phyloP scores from a whole-genome alignment of 805 yeast genomes.

The Saccharomycopsis amapae region DNA sequence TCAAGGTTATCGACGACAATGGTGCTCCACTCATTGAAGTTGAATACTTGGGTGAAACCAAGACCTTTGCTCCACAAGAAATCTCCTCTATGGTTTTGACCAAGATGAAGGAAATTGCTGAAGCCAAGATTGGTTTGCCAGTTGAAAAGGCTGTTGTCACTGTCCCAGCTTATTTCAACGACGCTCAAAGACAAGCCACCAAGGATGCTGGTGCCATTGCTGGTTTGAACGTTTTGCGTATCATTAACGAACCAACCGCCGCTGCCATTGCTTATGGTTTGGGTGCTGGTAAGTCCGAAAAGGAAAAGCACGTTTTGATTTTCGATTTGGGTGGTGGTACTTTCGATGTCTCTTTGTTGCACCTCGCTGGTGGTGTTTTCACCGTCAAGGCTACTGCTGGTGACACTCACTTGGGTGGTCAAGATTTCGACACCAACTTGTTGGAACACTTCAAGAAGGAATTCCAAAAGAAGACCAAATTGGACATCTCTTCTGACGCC shows the following conservation, averaged over 20 bases:
- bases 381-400: constrained; percentile 98
- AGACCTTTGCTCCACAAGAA: constrained; percentile 68
- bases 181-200: constrained; percentile 76
- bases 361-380: constrained; percentile 94
- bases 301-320: constrained; percentile 83
- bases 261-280: constrained; percentile 99
- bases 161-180: constrained; percentile 77
- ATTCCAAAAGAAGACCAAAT: constrained; percentile 92
- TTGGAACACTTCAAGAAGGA: constrained; percentile 89
- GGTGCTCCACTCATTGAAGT: constrained; percentile 67
- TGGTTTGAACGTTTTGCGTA: constrained; percentile 70
- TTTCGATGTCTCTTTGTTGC: constrained; percentile 89
- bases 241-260: constrained; percentile 83
- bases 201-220: constrained; percentile 78
- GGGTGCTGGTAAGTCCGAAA: constrained; percentile 77
- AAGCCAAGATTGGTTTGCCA: constrained; percentile 63
- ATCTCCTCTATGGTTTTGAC: constrained; percentile 70
- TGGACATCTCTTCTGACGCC: constrained; percentile 82
- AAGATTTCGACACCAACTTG: constrained; percentile 95
- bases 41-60: constrained; percentile 61
- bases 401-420: constrained; percentile 99
- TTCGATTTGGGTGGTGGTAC: constrained; percentile 99
- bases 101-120: constrained; percentile 79
- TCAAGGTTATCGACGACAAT: constrained; percentile 57
- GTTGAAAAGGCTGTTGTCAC: constrained; percentile 73